Base-by-base conservation (phyloP, 345 rosid genomes). In the Eucalyptus regnans region DNA sequence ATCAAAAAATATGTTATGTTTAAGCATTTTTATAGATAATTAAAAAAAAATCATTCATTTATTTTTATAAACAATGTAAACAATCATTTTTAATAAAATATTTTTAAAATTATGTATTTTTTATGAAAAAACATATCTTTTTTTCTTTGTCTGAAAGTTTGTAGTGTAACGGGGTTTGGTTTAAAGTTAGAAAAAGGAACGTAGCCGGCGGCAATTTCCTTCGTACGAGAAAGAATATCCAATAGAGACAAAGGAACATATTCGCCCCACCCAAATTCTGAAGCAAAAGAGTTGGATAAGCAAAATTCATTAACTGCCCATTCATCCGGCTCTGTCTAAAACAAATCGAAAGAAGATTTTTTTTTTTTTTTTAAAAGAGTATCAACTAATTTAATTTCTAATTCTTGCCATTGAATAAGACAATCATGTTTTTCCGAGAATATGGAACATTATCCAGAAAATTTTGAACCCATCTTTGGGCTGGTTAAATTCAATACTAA, bases 11-110 rank as follows among this genome's bases (percentile, higher is more conserved):
- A 52, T 52, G 5, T 3, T 52, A 62, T 12, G 3, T 62, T 27
- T 62, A 62, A 62, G 14, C 1, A 62, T 29, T 12, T 62, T 12
- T 1, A 29, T 62, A 27, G 68, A 27, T 12, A 62, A 64, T 64
- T 8, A 64, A 62, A 43, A 43, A 43, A 43, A 41, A 4, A 4
- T 4, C 5, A 14, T 29, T 14, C 5, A 29, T 2, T 64, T 13
- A n/a, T 64, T n/a, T n/a, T 64, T n/a, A 31, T n/a, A n/a, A n/a
- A 4, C 0, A 0, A 64, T 64, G n/a, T 14, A n/a, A n/a, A 15
- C 0, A 8, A n/a, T 14, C 0, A n/a, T 4, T 7, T 64, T n/a
- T 4, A 6, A 7, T 1, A 62, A 62, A 29, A 3, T 12, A 6
- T 0, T 29, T 29, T 62, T 29, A 6, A 62, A 62, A 62, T 62